Conservation (phyloP, 805 yeast species). For the Kazachstania bromeliacearum region DNA sequence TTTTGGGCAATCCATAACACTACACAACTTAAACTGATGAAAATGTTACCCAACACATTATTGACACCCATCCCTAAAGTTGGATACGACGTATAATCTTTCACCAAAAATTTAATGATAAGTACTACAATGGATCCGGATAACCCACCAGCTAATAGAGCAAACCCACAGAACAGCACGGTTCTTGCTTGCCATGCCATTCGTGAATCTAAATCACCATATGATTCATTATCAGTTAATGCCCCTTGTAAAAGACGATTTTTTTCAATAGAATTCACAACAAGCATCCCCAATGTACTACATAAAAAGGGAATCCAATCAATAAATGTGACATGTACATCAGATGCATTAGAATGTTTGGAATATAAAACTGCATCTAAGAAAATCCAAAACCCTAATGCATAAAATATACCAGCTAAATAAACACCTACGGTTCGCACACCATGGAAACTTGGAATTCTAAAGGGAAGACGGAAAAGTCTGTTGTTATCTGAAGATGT, state of each 20-base stretch:
- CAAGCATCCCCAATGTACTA: constrained; percentile 80
- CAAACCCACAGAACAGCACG: constrained; percentile 83
- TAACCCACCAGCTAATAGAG: constrained; percentile 85
- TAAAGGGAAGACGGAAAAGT: constrained; percentile 58
- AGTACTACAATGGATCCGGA: constrained; percentile 87
- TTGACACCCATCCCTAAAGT: constrained; percentile 91
- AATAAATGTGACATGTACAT: constrained; percentile 78
- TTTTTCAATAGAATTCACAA: constrained; percentile 43
- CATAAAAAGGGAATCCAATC: constrained; percentile 95
- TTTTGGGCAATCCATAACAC: constrained; percentile 90
- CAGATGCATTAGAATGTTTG: constrained; percentile 73
- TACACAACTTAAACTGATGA: constrained; percentile 82
- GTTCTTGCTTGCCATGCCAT: constrained; percentile 93
- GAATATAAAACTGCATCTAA: constrained; percentile 85
- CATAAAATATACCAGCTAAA: constrained; percentile 64
- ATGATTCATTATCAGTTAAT: constrained; percentile 30
- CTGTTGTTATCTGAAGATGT: constrained; percentile 35
- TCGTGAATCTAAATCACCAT: constrained; percentile 32
- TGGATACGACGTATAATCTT: constrained; percentile 66
- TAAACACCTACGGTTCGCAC: constrained; percentile 69
- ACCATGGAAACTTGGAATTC: constrained; percentile 60
- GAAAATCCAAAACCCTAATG: constrained; percentile 83
- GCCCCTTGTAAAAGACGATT: constrained; percentile 32
- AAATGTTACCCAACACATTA: constrained; percentile 69
- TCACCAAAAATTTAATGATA: constrained; percentile 72